Evolutionary conservation across 345 rosid species (phyloP).

Genomic region (Rhodomyrtus tomentosa): DNA sequence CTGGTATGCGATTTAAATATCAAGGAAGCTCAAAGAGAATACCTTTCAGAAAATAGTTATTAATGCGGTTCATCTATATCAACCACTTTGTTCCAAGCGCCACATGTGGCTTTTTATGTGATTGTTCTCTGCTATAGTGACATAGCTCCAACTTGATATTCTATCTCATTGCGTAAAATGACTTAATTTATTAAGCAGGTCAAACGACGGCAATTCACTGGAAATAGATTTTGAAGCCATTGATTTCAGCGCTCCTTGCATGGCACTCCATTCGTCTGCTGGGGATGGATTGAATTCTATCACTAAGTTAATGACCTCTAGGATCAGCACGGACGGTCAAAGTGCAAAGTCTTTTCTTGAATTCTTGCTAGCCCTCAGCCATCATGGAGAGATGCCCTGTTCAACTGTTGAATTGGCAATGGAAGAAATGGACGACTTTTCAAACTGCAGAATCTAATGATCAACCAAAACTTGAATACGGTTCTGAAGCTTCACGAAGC

Average conservation of each 20-base stretch:
- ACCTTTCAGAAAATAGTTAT: neutral
- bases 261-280: slow-evolving; percentile 59
- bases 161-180: too few species aligned
- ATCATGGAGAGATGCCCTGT: slow-evolving; percentile 55
- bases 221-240: slow-evolving; percentile 78
- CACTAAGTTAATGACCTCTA: slow-evolving; percentile 55
- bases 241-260: slow-evolving; percentile 48
- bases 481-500: slow-evolving; percentile 55
- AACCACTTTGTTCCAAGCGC: too few species aligned
- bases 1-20: slow-evolving; percentile 19
- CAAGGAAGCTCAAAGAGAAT: too few species aligned
- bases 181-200: neutral
- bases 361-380: slow-evolving; percentile 45
- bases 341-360: slow-evolving; percentile 35
- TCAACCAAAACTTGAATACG: slow-evolving; percentile 46
- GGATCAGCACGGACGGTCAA: slow-evolving; percentile 24
- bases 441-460: slow-evolving; percentile 52
- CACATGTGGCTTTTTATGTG: too few species aligned
- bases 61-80: neutral
- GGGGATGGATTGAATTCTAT: slow-evolving; percentile 65
- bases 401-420: neutral
- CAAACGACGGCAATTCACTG: slow-evolving; percentile 19
- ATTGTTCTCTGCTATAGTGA: too few species aligned
- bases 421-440: neutral
- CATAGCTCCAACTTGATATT: too few species aligned